A percentile compares a stretch with the other conserved stretches of the same genome.
Conservation (phyloP, 2,329 filamentous ascomycete genomes). For the Sclerotinia minor region DNA sequence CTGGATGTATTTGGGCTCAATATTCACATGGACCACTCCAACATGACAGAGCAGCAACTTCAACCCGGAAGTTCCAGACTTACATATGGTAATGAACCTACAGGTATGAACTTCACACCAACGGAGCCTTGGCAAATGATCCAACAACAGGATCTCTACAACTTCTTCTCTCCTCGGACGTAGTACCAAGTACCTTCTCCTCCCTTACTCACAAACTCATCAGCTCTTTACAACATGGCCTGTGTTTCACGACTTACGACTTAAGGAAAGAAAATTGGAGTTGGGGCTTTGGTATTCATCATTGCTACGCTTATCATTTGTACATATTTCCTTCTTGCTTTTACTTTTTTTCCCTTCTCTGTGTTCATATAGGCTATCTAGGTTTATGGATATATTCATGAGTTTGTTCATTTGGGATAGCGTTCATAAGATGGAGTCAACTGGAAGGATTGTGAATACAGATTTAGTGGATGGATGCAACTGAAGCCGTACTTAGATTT, state of each 20-base stretch:
- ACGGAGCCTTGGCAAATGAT: background rate
- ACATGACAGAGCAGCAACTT: too few relatives aligned
- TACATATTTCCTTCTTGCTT: background rate
- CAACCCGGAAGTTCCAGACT: too few relatives aligned
- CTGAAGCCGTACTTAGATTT: conserved; percentile 9
- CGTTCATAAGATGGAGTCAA: background rate
- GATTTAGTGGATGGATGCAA: conserved; percentile 9
- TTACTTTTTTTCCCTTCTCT: background rate
- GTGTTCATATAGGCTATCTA: background rate
- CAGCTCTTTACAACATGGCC: background rate
- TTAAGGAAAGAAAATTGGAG: background rate
- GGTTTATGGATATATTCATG: background rate
- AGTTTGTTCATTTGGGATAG: background rate
- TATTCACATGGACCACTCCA: too few relatives aligned
- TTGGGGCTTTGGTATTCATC: background rate
- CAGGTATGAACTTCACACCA: background rate
- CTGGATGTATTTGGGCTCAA: too few relatives aligned
- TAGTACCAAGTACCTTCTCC: background rate
- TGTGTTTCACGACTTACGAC: conserved; percentile 1
- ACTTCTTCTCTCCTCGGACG: background rate
- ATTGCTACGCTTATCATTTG: background rate
- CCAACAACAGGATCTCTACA: background rate
- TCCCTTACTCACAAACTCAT: background rate
- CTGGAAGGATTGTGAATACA: background rate
- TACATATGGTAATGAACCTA: background rate